Conservation (phyloP, 1,284 basidiomycete genomes). For the Lignosus rhinocerotis region DNA sequence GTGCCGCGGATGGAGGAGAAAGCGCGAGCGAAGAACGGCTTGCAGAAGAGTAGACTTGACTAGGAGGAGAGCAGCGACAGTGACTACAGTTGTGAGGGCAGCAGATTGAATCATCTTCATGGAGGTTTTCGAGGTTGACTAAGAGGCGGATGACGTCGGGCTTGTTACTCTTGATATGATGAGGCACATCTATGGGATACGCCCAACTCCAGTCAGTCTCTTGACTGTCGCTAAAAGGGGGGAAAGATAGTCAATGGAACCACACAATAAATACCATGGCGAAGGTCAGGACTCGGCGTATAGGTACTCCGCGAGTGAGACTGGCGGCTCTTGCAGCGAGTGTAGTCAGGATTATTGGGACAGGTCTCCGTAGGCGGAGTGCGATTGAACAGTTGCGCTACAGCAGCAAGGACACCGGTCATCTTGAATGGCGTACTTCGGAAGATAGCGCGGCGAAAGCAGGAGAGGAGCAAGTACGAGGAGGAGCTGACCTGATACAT, state of each 20-base stretch:
- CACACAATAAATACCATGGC: background rate
- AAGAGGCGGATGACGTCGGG: background rate
- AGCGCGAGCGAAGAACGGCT: slow-evolving; percentile 11
- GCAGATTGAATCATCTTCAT: background rate
- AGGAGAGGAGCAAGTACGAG: background rate
- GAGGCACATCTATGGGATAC: background rate
- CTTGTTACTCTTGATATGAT: background rate
- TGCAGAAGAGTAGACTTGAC: slow-evolving; percentile 15
- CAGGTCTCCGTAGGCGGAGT: background rate
- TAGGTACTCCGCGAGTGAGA: background rate
- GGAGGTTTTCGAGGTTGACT: background rate
- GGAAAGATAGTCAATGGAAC: background rate
- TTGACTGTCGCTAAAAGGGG: background rate
- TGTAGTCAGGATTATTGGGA: background rate
- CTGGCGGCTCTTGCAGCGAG: background rate
- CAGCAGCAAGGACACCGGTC: slow-evolving; percentile 1
- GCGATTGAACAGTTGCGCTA: slow-evolving; percentile 1
- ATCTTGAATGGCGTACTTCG: background rate
- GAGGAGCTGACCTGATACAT: background rate
- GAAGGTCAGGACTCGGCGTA: background rate
- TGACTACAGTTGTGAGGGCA: slow-evolving; percentile 10
- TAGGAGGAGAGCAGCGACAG: slow-evolving; percentile 7
- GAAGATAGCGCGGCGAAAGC: background rate
- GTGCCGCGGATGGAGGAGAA: background rate
- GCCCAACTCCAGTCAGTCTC: background rate